These are phyloP conservation scores for Calonectria honghensis DNA, from an alignment of 2,329 filamentous ascomycete species.

Conservation along the genomic window DNA sequence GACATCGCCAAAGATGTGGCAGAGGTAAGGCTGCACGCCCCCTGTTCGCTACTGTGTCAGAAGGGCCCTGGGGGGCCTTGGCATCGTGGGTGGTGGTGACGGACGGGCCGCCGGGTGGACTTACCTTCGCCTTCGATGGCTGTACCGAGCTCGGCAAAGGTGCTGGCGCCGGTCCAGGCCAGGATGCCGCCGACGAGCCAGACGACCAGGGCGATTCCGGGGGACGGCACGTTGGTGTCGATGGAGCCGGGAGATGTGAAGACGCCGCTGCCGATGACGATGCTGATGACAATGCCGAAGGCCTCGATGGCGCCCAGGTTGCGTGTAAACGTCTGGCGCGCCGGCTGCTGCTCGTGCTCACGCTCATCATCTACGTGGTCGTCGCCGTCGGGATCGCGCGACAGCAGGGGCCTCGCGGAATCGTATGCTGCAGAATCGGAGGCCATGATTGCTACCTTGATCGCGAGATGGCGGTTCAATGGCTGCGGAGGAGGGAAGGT, in stretches of 20 bases:
- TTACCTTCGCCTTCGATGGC: constrained; percentile 76
- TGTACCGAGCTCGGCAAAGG: constrained; percentile 78
- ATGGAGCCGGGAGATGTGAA: constrained; percentile 79
- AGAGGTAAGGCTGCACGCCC: constrained; percentile 78
- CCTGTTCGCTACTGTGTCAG: constrained; percentile 58
- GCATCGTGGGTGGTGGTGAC: background rate
- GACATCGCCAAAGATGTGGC: constrained; percentile 76
- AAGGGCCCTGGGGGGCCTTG: background rate
- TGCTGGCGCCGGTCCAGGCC: constrained; percentile 78
- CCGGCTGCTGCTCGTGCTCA: constrained; percentile 26
- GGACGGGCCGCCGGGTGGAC: constrained; percentile 25
- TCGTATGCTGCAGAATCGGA: constrained; percentile 33
- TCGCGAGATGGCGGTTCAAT: background rate
- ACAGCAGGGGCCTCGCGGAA: constrained; percentile 45
- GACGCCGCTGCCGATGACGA: constrained; percentile 79
- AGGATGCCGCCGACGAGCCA: constrained; percentile 78
- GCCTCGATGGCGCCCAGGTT: constrained; percentile 69
- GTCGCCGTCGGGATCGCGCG: constrained; percentile 31
- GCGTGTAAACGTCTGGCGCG: constrained; percentile 60
- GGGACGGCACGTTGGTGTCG: constrained; percentile 78
- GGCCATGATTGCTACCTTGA: constrained; percentile 37
- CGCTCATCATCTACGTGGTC: constrained; percentile 10
- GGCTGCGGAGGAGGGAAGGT: background rate
- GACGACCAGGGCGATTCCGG: constrained; percentile 73
- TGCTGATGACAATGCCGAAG: constrained; percentile 77